Conservation (phyloP, 2,329 filamentous ascomycete genomes). For the Trichoderma harzianum region DNA sequence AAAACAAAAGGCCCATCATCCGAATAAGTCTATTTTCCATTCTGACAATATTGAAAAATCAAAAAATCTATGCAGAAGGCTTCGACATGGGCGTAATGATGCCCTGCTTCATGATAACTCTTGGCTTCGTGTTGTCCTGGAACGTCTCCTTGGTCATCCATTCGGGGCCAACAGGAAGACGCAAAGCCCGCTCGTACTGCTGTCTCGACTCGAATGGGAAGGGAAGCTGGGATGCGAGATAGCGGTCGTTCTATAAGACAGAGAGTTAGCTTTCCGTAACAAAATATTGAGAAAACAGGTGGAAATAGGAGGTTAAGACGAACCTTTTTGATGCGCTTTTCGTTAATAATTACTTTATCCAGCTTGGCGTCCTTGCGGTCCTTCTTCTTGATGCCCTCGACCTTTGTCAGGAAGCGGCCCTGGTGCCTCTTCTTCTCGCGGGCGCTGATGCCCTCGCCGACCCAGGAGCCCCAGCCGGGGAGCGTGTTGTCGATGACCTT, state of each 20-base stretch:
- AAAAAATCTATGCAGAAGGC: conserved; percentile 47
- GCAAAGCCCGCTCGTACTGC: conserved; percentile 86
- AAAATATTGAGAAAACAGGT: background rate
- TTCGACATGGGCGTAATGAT: conserved; percentile 84
- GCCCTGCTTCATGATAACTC: conserved; percentile 86
- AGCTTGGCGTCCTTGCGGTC: conserved; percentile 80
- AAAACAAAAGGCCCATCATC: background rate
- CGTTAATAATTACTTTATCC: conserved; percentile 83
- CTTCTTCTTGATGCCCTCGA: conserved; percentile 70
- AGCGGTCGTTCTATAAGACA: conserved; percentile 71
- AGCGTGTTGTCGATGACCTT: conserved; percentile 80
- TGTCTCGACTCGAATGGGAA: conserved; percentile 83
- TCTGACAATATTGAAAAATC: background rate
- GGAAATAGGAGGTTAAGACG: background rate
- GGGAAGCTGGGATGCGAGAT: conserved; percentile 78
- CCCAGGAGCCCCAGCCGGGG: conserved; percentile 92
- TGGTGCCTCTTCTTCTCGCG: conserved; percentile 63
- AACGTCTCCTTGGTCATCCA: conserved; percentile 97
- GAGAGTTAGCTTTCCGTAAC: background rate
- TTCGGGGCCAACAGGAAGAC: conserved; percentile 85
- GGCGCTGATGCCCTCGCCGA: conserved; percentile 75
- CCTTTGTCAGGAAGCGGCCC: conserved; percentile 60
- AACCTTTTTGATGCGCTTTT: conserved; percentile 87
- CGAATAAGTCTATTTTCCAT: background rate
- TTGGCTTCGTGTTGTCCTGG: conserved; percentile 84